Percentiles rank a stretch among this genome's conserved stretches.
Evolutionary conservation across 2,329 filamentous ascomycete species (phyloP).

Genomic region (Bipolaris oryzae): DNA sequence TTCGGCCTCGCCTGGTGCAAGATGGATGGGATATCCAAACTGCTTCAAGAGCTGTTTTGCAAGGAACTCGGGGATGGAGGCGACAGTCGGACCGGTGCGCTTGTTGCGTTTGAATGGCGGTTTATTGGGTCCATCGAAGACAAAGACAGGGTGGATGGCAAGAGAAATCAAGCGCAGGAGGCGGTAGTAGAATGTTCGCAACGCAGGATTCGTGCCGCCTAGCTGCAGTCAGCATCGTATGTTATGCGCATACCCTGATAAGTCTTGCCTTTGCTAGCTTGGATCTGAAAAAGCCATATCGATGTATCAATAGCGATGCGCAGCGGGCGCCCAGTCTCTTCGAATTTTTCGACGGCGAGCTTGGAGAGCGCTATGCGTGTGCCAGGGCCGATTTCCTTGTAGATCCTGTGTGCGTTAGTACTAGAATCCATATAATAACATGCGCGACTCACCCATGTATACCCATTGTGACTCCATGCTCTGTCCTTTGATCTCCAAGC

Average conservation of each 20-base stretch:
- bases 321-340: conserved; percentile 72
- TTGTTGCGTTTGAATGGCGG: conserved; percentile 90
- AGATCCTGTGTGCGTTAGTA: conserved; percentile 66
- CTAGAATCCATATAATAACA: no score
- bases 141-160: conserved; percentile 85
- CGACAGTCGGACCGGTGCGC: conserved; percentile 66
- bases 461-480: conserved; percentile 44
- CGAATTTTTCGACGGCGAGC: conserved; percentile 77
- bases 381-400: conserved; percentile 84
- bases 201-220: conserved; percentile 86
- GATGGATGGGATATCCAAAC: conserved; percentile 83
- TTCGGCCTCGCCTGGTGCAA: conserved; percentile 93
- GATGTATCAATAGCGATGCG: conserved; percentile 91
- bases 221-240: conserved; percentile 17
- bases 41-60: conserved; percentile 83
- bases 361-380: conserved; percentile 81
- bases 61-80: conserved; percentile 71
- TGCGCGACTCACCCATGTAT: conserved; percentile 46
- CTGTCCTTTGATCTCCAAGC: conserved; percentile 15
- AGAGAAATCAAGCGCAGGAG: conserved; percentile 76
- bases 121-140: conserved; percentile 87
- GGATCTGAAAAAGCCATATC: conserved; percentile 96
- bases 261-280: conserved; percentile 71
- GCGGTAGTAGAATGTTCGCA: conserved; percentile 92
- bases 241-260: neutral